phyloP scores from a whole-genome alignment of 1,139 yeast species.

The Candida sanyaensis region DNA sequence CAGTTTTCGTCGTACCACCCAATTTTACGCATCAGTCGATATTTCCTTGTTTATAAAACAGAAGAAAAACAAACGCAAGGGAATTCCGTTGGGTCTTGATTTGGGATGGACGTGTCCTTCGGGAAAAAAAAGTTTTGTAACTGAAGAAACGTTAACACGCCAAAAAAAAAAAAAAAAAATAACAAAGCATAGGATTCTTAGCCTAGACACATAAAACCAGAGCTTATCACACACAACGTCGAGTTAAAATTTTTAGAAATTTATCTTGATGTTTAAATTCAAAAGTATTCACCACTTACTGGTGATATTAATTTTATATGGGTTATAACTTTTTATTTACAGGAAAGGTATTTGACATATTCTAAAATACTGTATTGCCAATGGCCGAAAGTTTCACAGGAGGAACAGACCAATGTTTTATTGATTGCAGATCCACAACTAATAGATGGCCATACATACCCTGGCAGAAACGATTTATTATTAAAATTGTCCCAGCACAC shows the following conservation, averaged over 20 bases:
- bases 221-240: no score
- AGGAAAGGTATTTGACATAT: conserved; percentile 36
- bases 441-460: conserved; percentile 51
- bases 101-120: no score
- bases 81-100: background rate
- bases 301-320: conserved; percentile 26
- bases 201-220: background rate
- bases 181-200: background rate
- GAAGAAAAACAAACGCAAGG: background rate
- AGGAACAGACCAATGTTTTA: conserved; percentile 23
- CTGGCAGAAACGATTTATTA: conserved; percentile 40
- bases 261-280: conserved; percentile 9
- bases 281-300: conserved; percentile 24
- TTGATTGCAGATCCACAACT: conserved; percentile 51
- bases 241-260: no score
- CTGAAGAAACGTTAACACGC: no score
- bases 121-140: no score
- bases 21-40: background rate
- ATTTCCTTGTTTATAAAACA: background rate
- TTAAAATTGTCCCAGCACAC: conserved; percentile 48
- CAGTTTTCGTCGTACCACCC: background rate
- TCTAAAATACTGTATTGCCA: conserved; percentile 29
- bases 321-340: conserved; percentile 32
- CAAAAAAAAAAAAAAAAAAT: background rate
- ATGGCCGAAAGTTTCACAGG: conserved; percentile 27